A percentile compares a stretch with the other conserved stretches of the same genome.
Conservation (phyloP, 1,284 basidiomycete species). For the Entoloma clypeatum region DNA sequence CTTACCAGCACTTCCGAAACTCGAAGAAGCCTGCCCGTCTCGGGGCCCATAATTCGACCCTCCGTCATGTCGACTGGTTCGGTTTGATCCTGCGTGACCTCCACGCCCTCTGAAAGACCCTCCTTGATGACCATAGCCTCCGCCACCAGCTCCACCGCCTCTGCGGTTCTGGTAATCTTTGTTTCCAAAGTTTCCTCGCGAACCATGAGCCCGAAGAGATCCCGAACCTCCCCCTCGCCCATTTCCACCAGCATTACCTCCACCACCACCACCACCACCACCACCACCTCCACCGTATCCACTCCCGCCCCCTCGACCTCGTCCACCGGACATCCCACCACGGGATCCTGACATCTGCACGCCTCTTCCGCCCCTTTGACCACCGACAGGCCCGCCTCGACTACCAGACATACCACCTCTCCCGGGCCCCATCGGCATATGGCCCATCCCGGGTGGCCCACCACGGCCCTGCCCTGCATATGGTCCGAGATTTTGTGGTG, state of each 20-base stretch:
- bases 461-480: conserved; percentile 37
- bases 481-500: conserved; percentile 33
- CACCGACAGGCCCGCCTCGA: conserved; percentile 26
- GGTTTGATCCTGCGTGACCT: conserved; percentile 41
- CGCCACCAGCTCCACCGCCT: conserved; percentile 55
- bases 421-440: conserved; percentile 35
- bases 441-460: conserved; percentile 41
- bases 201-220: conserved; percentile 55
- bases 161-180: conserved; percentile 61
- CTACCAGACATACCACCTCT: conserved; percentile 27
- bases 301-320: conserved; percentile 46
- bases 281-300: conserved; percentile 34
- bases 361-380: conserved; percentile 28
- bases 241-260: conserved; percentile 38
- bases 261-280: conserved; percentile 44
- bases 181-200: conserved; percentile 58
- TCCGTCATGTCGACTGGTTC: conserved; percentile 51
- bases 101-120: conserved; percentile 42
- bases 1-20: conserved; percentile 53
- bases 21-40: conserved; percentile 43
- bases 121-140: conserved; percentile 36
- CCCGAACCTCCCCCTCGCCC: conserved; percentile 38
- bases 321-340: conserved; percentile 36
- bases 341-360: conserved; percentile 38
- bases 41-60: conserved; percentile 36